Evolutionary conservation across 2,329 filamentous ascomycete genomes (phyloP), one percentile per base, ranked within the genome.

Genomic region (Fulvia fulva): DNA sequence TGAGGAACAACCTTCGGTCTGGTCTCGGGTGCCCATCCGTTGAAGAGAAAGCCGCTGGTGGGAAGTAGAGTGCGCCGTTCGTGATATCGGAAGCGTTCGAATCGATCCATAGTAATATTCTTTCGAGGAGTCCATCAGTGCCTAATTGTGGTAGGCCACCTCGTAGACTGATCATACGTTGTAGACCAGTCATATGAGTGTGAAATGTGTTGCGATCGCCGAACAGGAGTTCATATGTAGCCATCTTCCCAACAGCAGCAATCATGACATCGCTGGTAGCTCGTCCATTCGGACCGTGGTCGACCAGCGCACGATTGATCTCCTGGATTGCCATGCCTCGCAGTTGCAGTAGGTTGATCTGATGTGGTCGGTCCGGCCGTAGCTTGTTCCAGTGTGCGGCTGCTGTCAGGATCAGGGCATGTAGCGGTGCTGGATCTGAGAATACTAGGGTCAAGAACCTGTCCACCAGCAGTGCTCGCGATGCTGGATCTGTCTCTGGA

Each of bases 211-310:
- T 65, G 21, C 72, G 63, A 21, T 74, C 72, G 22, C 79, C 79
- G 61, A 77, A 80, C 60, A 81, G 76, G n/a, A 78, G 78, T 63
- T 82, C 80, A 65, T 79, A 82, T 59, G 75, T 77, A 9, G 79
- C 80, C 78, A 82, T 79, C 61, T 80, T 78, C 32, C 77, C 77
- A 3, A 80, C 77, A 2, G 80, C 78, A 8, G 75, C 77, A 52
- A 81, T 74, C 30, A 80, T 60, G 14, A 74, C 74, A 62, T 81
- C 78, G 59, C 68, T 75, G 6, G 74, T 66, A 4, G 64, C 62
- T 26, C 68, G 61, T 2, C 61, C 59, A 21, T 58, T 55, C 2
- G 55, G 43, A 21, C 57, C 43, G 25, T 70, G 65, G 43, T 71
- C 65, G n/a, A 63, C 63, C 28, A 80, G 68, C 9, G 71, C 70